Percentiles rank a stretch among this genome's conserved stretches.
Evolutionary conservation across 2,329 filamentous ascomycete species (phyloP).

Genomic region (Aureobasidium lini): DNA sequence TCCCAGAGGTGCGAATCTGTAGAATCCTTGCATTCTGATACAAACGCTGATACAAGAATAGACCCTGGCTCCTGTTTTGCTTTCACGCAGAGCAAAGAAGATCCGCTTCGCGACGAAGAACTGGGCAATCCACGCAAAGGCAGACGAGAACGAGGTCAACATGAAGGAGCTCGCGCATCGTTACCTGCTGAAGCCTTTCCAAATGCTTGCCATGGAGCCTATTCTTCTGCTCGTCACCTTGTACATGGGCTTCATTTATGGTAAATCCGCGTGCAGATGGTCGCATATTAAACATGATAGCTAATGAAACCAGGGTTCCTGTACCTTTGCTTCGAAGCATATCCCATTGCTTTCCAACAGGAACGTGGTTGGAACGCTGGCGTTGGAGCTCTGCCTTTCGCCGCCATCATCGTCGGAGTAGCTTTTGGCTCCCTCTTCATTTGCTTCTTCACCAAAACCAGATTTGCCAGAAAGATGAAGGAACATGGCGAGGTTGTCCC

Average conservation of each 20-base stretch:
- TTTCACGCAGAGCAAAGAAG: slow-evolving; percentile 54
- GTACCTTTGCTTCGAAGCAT: slow-evolving; percentile 25
- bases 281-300: slow-evolving; percentile 20
- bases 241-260: slow-evolving; percentile 30
- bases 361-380: slow-evolving; percentile 22
- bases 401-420: slow-evolving; percentile 25
- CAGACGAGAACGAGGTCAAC: slow-evolving; percentile 63
- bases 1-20: slow-evolving; percentile 38
- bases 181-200: slow-evolving; percentile 21
- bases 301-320: slow-evolving; percentile 17
- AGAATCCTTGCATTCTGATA: slow-evolving; percentile 23
- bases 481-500: slow-evolving; percentile 30
- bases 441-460: slow-evolving; percentile 17
- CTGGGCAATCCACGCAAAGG: slow-evolving; percentile 60
- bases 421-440: slow-evolving; percentile 23
- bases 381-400: slow-evolving; percentile 23
- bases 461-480: slow-evolving; percentile 26
- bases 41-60: background rate
- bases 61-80: slow-evolving; percentile 52
- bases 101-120: slow-evolving; percentile 58
- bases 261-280: slow-evolving; percentile 18
- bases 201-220: slow-evolving; percentile 42
- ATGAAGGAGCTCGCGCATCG: slow-evolving; percentile 41
- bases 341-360: slow-evolving; percentile 25
- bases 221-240: slow-evolving; percentile 40